phyloP scores from a whole-genome alignment of 805 yeast species.

The Candida nemodendra region DNA sequence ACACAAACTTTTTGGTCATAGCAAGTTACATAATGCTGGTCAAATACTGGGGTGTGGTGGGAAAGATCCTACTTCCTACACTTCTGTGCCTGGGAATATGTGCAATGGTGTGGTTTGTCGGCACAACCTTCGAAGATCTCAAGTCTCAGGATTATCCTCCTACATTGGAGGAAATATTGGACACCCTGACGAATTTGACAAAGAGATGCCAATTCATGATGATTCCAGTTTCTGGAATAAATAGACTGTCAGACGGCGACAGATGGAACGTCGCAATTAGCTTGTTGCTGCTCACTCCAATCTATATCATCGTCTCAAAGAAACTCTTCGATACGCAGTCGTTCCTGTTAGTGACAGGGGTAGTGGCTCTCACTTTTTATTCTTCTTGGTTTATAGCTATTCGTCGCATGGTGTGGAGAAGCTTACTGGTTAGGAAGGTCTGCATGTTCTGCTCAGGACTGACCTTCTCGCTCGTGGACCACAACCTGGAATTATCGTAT shows the following conservation, averaged over 20 bases:
- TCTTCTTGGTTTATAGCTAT: conserved; percentile 47
- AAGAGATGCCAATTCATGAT: conserved; percentile 41
- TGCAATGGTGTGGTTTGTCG: conserved; percentile 44
- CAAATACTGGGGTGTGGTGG: conserved; percentile 42
- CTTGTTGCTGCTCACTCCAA: conserved; percentile 40
- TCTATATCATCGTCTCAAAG: conserved; percentile 39
- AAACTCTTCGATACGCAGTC: conserved; percentile 33
- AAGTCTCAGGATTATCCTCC: conserved; percentile 37
- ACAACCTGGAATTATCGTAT: conserved; percentile 11
- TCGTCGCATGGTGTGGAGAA: conserved; percentile 50
- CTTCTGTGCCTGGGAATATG: conserved; percentile 37
- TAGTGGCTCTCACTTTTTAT: conserved; percentile 42
- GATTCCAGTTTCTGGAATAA: conserved; percentile 34
- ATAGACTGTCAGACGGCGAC: conserved; percentile 21
- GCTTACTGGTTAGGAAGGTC: conserved; percentile 39
- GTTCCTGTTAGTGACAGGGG: conserved; percentile 35
- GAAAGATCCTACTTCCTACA: conserved; percentile 40
- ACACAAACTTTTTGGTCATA: conserved; percentile 43
- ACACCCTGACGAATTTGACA: conserved; percentile 45
- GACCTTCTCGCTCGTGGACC: conserved; percentile 21
- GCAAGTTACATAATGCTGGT: conserved; percentile 39
- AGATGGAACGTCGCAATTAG: conserved; percentile 32
- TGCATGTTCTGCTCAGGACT: conserved; percentile 44
- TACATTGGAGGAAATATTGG: conserved; percentile 51
- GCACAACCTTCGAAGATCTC: conserved; percentile 39